Percentiles rank a stretch among this genome's conserved stretches.
These are phyloP conservation scores for Cyanophora paradoxa DNA, from an alignment of 78 protist species.

Conservation along the genomic window DNA sequence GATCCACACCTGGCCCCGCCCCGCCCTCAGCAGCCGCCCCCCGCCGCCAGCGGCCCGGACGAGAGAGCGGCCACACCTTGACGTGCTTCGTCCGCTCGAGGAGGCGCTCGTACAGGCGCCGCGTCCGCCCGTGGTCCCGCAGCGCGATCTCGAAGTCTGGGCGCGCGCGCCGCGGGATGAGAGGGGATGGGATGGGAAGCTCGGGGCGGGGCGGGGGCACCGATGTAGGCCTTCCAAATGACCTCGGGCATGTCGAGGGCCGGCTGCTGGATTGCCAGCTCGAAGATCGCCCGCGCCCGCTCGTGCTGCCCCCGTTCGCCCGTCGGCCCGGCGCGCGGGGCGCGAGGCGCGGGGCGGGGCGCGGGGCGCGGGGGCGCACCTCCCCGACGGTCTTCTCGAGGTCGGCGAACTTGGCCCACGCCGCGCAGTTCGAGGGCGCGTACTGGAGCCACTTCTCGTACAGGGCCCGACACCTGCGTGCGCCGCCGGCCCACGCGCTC, in stretches of 20 bases:
- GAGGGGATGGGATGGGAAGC: not conserved
- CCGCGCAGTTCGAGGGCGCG: slow-evolving; percentile 57
- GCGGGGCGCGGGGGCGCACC: too few relatives aligned
- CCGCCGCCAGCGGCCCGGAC: not conserved
- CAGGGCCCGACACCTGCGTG: slow-evolving; percentile 54
- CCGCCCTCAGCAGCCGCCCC: not conserved
- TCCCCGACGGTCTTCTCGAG: slow-evolving; percentile 10
- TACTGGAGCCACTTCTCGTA: slow-evolving; percentile 74
- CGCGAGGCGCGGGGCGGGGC: too few relatives aligned
- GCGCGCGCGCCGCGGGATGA: not conserved
- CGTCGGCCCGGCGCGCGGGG: slow-evolving; percentile 85
- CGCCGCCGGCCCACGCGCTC: too few relatives aligned
- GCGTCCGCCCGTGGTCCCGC: too few relatives aligned
- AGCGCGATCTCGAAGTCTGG: not conserved
- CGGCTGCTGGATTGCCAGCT: slow-evolving; percentile 80
- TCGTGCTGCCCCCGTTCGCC: slow-evolving; percentile 62
- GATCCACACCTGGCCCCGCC: not conserved
- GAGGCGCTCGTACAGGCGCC: slow-evolving; percentile 71
- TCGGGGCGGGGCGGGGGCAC: too few relatives aligned
- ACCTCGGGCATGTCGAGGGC: slow-evolving; percentile 87
- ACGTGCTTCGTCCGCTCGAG: slow-evolving; percentile 72
- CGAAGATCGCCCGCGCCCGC: slow-evolving; percentile 75
- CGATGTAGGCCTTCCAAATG: slow-evolving; percentile 84
- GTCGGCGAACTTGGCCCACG: slow-evolving; percentile 62
- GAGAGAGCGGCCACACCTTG: slow-evolving; percentile 22